phyloP scores from a whole-genome alignment of 345 rosid genomes.

The Gossypium raimondii region DNA sequence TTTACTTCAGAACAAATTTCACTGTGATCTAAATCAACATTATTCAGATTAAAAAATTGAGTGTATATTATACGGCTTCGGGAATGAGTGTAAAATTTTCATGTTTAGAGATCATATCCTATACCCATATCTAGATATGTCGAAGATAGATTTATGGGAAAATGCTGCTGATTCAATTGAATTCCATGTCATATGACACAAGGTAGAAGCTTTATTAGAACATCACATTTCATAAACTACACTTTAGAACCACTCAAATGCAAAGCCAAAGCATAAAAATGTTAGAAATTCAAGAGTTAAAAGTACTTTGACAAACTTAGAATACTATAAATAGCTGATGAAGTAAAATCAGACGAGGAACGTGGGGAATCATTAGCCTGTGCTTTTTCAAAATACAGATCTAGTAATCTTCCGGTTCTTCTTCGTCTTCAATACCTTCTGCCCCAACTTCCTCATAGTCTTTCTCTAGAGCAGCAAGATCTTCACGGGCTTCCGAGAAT shows the following conservation, averaged over 20 bases:
- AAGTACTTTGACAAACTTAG: slow-evolving; percentile 11
- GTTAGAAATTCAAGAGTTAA: background rate
- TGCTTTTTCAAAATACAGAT: background rate
- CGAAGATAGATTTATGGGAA: too few species aligned
- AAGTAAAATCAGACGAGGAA: slow-evolving; percentile 7
- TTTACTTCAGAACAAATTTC: too few species aligned
- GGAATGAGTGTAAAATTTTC: too few species aligned
- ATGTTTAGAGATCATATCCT: too few species aligned
- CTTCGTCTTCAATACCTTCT: slow-evolving; percentile 55
- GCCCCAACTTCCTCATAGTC: slow-evolving; percentile 85
- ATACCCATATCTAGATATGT: too few species aligned
- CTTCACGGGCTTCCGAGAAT: slow-evolving; percentile 87
- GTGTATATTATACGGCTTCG: too few species aligned
- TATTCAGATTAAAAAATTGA: too few species aligned
- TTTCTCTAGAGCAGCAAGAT: slow-evolving; percentile 82
- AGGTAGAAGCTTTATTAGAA: background rate
- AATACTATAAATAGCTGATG: background rate
- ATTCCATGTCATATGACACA: background rate
- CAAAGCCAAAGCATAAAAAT: background rate
- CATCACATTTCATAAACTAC: background rate
- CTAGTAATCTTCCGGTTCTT: slow-evolving; percentile 51
- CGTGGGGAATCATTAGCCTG: background rate
- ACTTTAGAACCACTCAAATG: background rate
- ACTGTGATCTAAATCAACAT: too few species aligned
- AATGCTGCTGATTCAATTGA: background rate